Evolutionary conservation across 257 asterid species (phyloP).

Genomic region (Hygrophila difformis): DNA sequence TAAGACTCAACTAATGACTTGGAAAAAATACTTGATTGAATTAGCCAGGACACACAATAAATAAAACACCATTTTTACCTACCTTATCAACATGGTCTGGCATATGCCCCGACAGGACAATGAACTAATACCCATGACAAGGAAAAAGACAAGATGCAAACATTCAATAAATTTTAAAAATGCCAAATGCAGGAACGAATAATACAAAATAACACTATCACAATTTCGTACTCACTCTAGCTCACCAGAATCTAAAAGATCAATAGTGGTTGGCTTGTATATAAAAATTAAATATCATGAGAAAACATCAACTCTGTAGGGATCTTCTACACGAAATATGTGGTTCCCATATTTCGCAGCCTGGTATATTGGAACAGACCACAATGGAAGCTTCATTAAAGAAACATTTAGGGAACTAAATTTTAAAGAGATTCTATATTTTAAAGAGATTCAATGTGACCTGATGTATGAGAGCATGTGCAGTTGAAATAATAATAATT

Average conservation of each 20-base stretch:
- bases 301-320: not conserved
- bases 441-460: too few species aligned
- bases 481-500: too few species aligned
- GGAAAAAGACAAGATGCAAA: constrained; percentile 13
- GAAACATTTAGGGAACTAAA: too few species aligned
- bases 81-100: constrained; percentile 98
- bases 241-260: constrained; percentile 82
- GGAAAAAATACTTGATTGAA: not conserved
- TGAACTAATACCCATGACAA: constrained; percentile 79
- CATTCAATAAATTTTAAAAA: constrained; percentile 8
- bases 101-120: constrained; percentile 80
- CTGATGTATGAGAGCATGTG: too few species aligned
- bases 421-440: too few species aligned
- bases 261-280: constrained; percentile 95
- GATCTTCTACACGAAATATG: not conserved
- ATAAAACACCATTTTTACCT: constrained; percentile 9
- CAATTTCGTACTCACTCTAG: constrained; percentile 57
- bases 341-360: constrained; percentile 23
- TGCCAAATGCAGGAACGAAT: not conserved
- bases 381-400: constrained; percentile 78
- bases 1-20: not conserved
- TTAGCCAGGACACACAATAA: constrained; percentile 12
- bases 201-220: constrained; percentile 3
- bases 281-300: constrained; percentile 34
- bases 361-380: constrained; percentile 78